Evolutionary conservation across 306 rosid species (phyloP).

Genomic region (Vigna nakashimae): DNA sequence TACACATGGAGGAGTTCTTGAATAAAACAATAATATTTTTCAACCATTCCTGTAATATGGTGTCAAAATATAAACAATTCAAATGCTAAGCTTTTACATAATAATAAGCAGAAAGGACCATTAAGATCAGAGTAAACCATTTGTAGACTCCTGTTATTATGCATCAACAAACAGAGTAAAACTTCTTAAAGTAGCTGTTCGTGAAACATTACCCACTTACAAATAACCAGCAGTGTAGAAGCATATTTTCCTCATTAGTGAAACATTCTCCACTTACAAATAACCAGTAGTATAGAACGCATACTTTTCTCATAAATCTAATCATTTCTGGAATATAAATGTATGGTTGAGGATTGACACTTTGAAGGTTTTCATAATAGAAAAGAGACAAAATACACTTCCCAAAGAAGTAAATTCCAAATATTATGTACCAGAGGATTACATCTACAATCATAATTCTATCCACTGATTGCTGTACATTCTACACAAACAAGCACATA

Average conservation of each 20-base stretch:
- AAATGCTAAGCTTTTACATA: not conserved
- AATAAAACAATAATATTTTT: not conserved
- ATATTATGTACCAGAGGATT: not conserved
- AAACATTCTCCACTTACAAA: not conserved
- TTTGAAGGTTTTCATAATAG: conserved; percentile 10
- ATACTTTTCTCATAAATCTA: not conserved
- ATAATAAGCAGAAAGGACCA: not conserved
- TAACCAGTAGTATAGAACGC: conserved; percentile 22
- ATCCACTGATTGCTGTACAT: not conserved
- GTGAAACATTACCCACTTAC: not conserved
- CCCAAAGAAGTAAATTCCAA: not conserved
- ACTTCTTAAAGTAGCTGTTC: conserved; percentile 3
- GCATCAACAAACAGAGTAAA: not conserved
- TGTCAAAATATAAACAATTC: not conserved
- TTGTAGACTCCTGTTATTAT: not conserved
- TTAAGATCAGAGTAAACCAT: conserved; percentile 3
- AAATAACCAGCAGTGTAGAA: conserved; percentile 28
- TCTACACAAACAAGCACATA: not conserved
- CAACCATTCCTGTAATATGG: not conserved
- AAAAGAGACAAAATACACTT: not conserved
- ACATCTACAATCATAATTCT: not conserved
- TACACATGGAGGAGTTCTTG: not conserved
- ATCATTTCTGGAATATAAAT: conserved; percentile 8
- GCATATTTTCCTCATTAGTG: not conserved
- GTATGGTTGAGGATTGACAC: not conserved